Percentiles rank a stretch among this genome's conserved stretches.
Conservation (phyloP, 148 eudicot genomes). For the Silene uniflora region DNA sequence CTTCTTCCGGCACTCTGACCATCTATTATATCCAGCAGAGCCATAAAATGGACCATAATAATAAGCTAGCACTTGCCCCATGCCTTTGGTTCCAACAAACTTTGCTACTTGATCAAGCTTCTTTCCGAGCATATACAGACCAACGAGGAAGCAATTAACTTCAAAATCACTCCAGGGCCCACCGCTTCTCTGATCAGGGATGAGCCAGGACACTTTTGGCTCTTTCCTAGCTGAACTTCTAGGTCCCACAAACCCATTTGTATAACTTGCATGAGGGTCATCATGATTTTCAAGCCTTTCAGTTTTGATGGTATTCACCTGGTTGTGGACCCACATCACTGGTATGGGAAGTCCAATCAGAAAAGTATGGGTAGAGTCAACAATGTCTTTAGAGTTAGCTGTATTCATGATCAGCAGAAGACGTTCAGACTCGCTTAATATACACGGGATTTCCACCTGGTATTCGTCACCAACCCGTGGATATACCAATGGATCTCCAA, state of each 20-base stretch:
- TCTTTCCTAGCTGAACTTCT: neutral
- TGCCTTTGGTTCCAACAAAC: constrained; percentile 52
- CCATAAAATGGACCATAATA: constrained; percentile 65
- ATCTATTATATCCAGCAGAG: constrained; percentile 45
- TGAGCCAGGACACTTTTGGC: constrained; percentile 28
- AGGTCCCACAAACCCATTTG: constrained; percentile 16
- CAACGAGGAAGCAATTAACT: constrained; percentile 62
- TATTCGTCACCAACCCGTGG: constrained; percentile 65
- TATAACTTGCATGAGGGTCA: constrained; percentile 5
- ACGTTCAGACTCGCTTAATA: constrained; percentile 27
- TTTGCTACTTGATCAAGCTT: constrained; percentile 49
- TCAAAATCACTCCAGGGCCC: constrained; percentile 56
- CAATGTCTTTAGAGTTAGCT: constrained; percentile 14
- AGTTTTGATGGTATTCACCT: constrained; percentile 14
- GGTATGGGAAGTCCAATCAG: constrained; percentile 52
- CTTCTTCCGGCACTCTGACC: constrained; percentile 65
- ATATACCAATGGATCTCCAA: constrained; percentile 42
- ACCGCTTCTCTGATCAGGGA: constrained; percentile 40
- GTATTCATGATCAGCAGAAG: constrained; percentile 21
- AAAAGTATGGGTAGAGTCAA: constrained; percentile 27
- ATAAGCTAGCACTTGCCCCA: constrained; percentile 47
- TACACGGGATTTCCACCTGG: constrained; percentile 59
- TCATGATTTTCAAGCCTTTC: constrained; percentile 16
- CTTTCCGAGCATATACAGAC: constrained; percentile 71
- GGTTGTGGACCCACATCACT: constrained; percentile 38